Conservation (phyloP, 2,329 filamentous ascomycete species). For the Fulvia fulva region DNA sequence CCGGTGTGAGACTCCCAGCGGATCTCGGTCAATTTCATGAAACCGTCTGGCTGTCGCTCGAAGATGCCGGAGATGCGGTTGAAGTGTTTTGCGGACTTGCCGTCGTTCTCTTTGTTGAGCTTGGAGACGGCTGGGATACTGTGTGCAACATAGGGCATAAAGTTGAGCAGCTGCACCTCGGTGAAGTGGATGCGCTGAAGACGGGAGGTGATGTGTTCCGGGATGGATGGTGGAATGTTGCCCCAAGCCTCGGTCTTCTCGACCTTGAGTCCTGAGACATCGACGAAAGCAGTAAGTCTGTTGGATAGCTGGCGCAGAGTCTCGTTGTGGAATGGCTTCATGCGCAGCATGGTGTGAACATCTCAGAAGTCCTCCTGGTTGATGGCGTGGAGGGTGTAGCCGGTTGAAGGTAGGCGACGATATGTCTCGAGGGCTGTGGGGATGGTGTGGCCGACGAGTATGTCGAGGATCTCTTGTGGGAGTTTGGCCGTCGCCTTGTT, state of each 20-base stretch:
- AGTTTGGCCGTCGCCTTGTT: not conserved
- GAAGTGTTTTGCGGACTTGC: not conserved
- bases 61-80: not conserved
- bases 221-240: not conserved
- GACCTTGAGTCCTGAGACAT: not conserved
- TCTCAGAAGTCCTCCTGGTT: not conserved
- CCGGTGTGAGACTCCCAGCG: not conserved
- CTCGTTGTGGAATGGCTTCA: not conserved
- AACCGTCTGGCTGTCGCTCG: not conserved
- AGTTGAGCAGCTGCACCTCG: not conserved
- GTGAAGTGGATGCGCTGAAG: not conserved
- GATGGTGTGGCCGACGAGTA: not conserved
- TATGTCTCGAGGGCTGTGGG: not conserved
- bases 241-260: not conserved
- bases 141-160: not conserved
- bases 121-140: not conserved
- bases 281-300: not conserved
- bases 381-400: not conserved
- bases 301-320: not conserved
- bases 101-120: not conserved
- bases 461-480: not conserved
- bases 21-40: not conserved
- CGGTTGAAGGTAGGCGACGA: not conserved
- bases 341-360: not conserved
- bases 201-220: not conserved